Percentiles rank a stretch among this genome's conserved stretches.
These are phyloP conservation scores for Citrus trifoliata DNA, from an alignment of 345 rosid species.

Conservation along the genomic window DNA sequence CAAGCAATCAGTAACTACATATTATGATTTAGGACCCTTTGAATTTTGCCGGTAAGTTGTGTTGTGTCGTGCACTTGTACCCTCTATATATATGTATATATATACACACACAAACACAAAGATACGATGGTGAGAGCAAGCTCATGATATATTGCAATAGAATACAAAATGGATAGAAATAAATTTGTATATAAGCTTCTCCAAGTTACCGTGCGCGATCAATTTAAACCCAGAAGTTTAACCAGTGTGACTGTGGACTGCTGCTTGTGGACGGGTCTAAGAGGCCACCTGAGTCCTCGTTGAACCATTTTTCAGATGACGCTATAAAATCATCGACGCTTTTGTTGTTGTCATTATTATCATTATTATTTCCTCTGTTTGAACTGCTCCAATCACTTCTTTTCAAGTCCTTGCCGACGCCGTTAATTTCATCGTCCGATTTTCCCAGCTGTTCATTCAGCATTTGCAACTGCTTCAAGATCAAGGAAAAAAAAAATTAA, in stretches of 20 bases:
- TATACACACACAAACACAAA: too few relatives aligned
- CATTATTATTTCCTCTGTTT: slow-evolving; percentile 12
- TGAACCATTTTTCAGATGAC: slow-evolving; percentile 40
- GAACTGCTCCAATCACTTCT: slow-evolving; percentile 24
- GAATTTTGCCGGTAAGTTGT: too few relatives aligned
- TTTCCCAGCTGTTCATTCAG: slow-evolving; percentile 35
- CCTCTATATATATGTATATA: too few relatives aligned
- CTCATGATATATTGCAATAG: too few relatives aligned
- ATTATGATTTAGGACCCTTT: too few relatives aligned
- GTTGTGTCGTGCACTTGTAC: too few relatives aligned
- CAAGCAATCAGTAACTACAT: too few relatives aligned
- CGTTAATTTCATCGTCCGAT: slow-evolving; percentile 20
- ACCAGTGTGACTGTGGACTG: slow-evolving; percentile 33
- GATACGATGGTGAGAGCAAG: too few relatives aligned
- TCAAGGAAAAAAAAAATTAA: background rate
- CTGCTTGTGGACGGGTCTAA: slow-evolving; percentile 41
- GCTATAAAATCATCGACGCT: slow-evolving; percentile 35
- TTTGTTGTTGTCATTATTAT: background rate
- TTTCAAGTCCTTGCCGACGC: slow-evolving; percentile 16
- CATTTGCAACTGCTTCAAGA: slow-evolving; percentile 46
- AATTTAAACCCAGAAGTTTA: slow-evolving; percentile 25
- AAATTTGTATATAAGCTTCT: too few relatives aligned
- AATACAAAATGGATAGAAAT: too few relatives aligned
- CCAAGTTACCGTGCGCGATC: too few relatives aligned
- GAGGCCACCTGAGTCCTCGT: slow-evolving; percentile 25